Evolutionary conservation across 768 basidiomycete genomes (phyloP), one percentile per base, ranked within the genome.

Genomic region (Favolaschia claudopus): DNA sequence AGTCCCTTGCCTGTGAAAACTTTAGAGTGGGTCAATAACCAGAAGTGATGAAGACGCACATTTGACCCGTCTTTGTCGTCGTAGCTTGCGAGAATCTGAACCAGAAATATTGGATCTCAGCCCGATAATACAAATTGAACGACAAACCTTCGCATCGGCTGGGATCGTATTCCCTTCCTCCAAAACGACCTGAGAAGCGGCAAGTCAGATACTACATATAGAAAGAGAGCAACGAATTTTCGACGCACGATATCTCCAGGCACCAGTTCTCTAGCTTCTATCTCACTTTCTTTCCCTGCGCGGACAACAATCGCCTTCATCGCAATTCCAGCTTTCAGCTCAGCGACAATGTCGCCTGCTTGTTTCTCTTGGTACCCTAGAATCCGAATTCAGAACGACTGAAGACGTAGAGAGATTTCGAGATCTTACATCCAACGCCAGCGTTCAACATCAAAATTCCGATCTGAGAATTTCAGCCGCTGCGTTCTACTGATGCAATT

Each of bases 251-350:
- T 78, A 59, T 82, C 81, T 17, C 81, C 81, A 1, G 76, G 75
- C 22, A 80, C 79, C 9, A 82, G 47, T 4, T 82, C 81, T 20
- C 80, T 69, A 7, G 79, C 80, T 40, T 77, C 77, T 29, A 82
- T 77, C 46, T 77, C 76, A 37, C 63, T 62, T 57, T 82, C 81
- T 27, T 72, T 43, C 6, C 80, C 80, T 48, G 72, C 71, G 15
- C 81, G 74, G 15, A 82, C 67, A 17, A 78, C 78, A 4, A 54
- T 65, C 7, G 77, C 73, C 58, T 74, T 76, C 60, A 81, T 32
- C 1, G 81, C 79, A 50, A 82, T 82, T 36, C 78, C 80, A 13
- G 79, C 79, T 66, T 81, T 81, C 45, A 82, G 78, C 53, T 82
- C 70, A 7, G 75, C 78, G 45, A 82, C 81, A 46, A 82, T 81